Conservation (phyloP, 1,139 yeast genomes). For the Blastobotrys buckinghamii region DNA sequence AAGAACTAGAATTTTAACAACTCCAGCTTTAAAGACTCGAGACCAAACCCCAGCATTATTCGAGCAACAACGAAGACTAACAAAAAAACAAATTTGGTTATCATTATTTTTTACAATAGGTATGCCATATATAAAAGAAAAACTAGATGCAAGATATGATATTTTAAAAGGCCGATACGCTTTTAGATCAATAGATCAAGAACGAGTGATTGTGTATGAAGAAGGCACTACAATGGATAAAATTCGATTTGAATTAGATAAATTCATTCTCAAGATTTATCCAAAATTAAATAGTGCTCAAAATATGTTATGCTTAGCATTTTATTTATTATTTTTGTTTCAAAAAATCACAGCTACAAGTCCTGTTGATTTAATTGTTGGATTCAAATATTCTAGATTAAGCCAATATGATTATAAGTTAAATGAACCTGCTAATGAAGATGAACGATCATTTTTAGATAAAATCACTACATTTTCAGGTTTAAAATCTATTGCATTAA, state of each 20-base stretch:
- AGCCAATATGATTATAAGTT: slow-evolving; percentile 54
- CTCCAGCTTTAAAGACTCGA: slow-evolving; percentile 26
- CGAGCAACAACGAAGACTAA: slow-evolving; percentile 52
- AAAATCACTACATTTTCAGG: slow-evolving; percentile 10
- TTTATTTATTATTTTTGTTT: slow-evolving; percentile 62
- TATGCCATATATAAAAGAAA: slow-evolving; percentile 62
- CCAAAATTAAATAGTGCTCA: slow-evolving; percentile 52
- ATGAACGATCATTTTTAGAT: slow-evolving; percentile 3
- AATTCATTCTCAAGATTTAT: slow-evolving; percentile 50
- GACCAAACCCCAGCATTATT: slow-evolving; percentile 41
- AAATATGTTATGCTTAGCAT: slow-evolving; percentile 48
- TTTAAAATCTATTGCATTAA: slow-evolving; percentile 12
- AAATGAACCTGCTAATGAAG: slow-evolving; percentile 27
- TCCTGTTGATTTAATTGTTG: slow-evolving; percentile 54
- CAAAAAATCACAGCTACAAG: slow-evolving; percentile 64
- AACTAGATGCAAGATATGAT: slow-evolving; percentile 62
- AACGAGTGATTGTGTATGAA: slow-evolving; percentile 25
- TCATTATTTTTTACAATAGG: slow-evolving; percentile 62
- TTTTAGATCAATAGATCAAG: slow-evolving; percentile 43
- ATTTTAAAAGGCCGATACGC: slow-evolving; percentile 53
- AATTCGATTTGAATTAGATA: slow-evolving; percentile 32
- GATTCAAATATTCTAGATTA: slow-evolving; percentile 65
- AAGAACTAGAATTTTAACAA: slow-evolving; percentile 40
- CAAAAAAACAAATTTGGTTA: slow-evolving; percentile 48
- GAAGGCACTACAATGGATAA: slow-evolving; percentile 21